Evolutionary conservation across 2,329 filamentous ascomycete species (phyloP), one percentile per base, ranked within the genome.

Genomic region (Alternaria longipes): DNA sequence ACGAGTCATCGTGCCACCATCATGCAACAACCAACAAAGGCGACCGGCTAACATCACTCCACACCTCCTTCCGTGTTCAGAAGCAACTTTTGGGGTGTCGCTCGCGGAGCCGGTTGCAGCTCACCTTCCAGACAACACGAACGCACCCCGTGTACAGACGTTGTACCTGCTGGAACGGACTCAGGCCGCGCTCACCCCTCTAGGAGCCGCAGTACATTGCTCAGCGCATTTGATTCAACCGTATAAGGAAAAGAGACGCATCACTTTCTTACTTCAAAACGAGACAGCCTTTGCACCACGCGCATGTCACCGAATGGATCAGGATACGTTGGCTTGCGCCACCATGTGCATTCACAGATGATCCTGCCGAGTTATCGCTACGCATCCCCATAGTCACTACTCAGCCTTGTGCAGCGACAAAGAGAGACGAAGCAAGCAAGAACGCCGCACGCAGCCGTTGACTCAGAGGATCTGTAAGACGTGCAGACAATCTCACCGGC

Each of bases 401-500:
- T 50, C 46, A 59, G 56, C 59, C 59, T 63, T 32, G 59, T 63
- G 62, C 53, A 60, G 56, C 62, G 60, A 60, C 59, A 56, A 63
- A 50, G 46, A 50, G 49, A 56, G 40, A 55, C 26, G 49, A 54
- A 34, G 46, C 63, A 68, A 64, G 62, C 67, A 69, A 68, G 62
- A 70, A 49, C 60, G 57, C 68, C 62, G 65, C 67, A 67, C 63
- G 57, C 61, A 68, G 64, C 66, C 65, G 63, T 64, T 51, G 49
- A 56, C 47, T 56, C 61, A 62, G 63, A 53, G 54, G 41, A 47
- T 52, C 52, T 56, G 59, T 58, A 64, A 63, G 64, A 67, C 59
- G 62, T 60, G 66, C 63, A 55, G 61, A 63, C 56, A 63, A 69
- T 74, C 71, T 71, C 69, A 73, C 67, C 64, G 59, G 66, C 63